These are phyloP conservation scores for Nothophoma quercina DNA, from an alignment of 2,329 filamentous ascomycete species.

Conservation along the genomic window DNA sequence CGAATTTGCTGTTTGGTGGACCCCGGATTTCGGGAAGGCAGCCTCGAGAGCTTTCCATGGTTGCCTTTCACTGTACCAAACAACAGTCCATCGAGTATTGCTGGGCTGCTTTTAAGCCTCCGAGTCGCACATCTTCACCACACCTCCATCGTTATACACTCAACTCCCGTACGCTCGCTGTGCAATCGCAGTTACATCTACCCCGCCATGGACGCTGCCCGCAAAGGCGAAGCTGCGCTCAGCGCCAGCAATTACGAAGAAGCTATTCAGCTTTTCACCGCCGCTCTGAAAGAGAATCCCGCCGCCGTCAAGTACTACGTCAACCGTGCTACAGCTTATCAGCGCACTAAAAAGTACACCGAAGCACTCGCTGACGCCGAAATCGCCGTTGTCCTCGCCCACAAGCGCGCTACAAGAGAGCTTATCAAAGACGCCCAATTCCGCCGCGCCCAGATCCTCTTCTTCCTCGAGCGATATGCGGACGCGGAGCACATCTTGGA, in stretches of 20 bases:
- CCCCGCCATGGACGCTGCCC: constrained; percentile 60
- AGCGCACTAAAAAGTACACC: constrained; percentile 63
- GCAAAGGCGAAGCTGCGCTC: constrained; percentile 68
- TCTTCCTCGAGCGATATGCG: constrained; percentile 72
- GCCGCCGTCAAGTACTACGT: constrained; percentile 80
- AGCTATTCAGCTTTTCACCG: constrained; percentile 70
- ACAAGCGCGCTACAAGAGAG: constrained; percentile 76
- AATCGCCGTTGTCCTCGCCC: constrained; percentile 66
- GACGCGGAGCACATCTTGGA: constrained; percentile 76
- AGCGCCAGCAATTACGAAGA: constrained; percentile 68
- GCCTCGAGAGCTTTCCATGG: constrained; percentile 19
- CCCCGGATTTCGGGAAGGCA: constrained; percentile 1
- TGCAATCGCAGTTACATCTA: constrained; percentile 4
- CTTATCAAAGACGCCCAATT: constrained; percentile 83
- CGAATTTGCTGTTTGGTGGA: not conserved
- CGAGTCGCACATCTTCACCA: too few relatives aligned
- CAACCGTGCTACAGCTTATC: constrained; percentile 79
- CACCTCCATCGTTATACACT: not conserved
- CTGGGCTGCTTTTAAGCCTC: not conserved
- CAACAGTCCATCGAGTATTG: not conserved
- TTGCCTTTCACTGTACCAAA: not conserved
- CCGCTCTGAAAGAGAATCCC: constrained; percentile 70
- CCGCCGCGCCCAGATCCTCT: constrained; percentile 77
- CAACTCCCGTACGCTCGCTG: not conserved
- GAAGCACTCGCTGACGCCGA: constrained; percentile 59